Percentiles rank a stretch among this genome's conserved stretches.
Evolutionary conservation across 352 stramenopile genomes (phyloP).

Genomic region (Globisporangium abappressorium): DNA sequence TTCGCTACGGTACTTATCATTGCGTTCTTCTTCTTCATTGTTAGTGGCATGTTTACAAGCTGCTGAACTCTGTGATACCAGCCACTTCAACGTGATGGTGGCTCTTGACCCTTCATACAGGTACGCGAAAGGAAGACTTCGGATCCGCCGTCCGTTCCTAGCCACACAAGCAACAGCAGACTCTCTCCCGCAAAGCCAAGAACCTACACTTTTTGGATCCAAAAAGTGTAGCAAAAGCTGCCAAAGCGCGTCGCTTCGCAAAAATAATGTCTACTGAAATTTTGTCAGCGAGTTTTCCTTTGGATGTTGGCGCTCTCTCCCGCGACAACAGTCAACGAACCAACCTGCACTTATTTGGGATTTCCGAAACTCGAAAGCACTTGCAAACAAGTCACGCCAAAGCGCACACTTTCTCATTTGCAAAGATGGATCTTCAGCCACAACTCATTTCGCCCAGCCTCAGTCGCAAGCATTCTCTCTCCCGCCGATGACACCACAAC

Average conservation of each 20-base stretch:
- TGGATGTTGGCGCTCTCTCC: neutral
- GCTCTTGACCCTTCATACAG: neutral
- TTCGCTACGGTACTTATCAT: neutral
- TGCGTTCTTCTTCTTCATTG: too few relatives aligned
- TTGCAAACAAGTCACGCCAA: neutral
- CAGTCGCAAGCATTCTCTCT: neutral
- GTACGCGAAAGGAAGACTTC: neutral
- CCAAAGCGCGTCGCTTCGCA: neutral
- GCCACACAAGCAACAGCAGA: neutral
- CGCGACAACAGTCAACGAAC: neutral
- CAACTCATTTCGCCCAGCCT: neutral
- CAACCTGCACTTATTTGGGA: neutral
- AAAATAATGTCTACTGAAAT: neutral
- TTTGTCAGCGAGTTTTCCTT: neutral
- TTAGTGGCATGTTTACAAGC: too few relatives aligned
- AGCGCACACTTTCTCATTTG: neutral
- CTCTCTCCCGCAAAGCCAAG: neutral
- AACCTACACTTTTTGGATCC: neutral
- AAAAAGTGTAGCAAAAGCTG: neutral
- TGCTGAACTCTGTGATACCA: neutral
- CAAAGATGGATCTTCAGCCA: neutral
- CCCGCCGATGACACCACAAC: neutral
- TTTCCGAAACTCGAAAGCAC: neutral
- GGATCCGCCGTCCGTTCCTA: neutral
- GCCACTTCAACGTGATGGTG: neutral